Evolutionary conservation across 192 early-diverging fungal species (phyloP), one percentile per base, ranked within the genome.

Genomic region (Coemansia umbellata): DNA sequence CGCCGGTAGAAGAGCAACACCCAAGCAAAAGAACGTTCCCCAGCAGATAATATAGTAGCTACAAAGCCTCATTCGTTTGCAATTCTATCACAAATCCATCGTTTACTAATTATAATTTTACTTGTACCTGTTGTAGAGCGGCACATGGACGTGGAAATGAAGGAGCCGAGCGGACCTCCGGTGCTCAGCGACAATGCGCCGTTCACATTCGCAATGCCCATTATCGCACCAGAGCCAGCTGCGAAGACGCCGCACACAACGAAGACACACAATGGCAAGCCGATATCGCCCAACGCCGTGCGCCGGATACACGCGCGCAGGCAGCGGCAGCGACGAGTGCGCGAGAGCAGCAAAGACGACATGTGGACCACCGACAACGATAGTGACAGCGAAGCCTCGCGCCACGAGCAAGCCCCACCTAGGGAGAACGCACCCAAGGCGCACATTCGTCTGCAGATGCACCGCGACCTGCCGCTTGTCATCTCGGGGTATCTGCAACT

Each of bases 401-500:
- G n/a, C n/a, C n/a, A n/a, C n/a, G n/a, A n/a, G n/a, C n/a, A n/a
- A n/a, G n/a, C n/a, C n/a, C n/a, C n/a, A n/a, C n/a, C n/a, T n/a
- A n/a, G n/a, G n/a, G n/a, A n/a, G n/a, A n/a, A 74, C 15, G 63
- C 57, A 55, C 71, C 64, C 10, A 66, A 59, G 6, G 47, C 41
- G 15, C 39, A 53, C 10, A 58, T 69, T 32, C 37, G 61, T 47
- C 53, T 63, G 47, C 76, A 78, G 50, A 66, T 66, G 66, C 67
- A 74, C 49, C 66, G 63, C 11, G 78, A 79, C 44, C 45, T 74
- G 22, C 71, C 78, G n/a, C 68, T 61, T 21, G 63, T 74, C 5
- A 60, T 76, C 30, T 71, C 63, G 6, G 68, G 78, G 1, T 92
- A 92, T 66, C 63, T 90, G 31, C 90, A 90, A 58, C 69, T 89